Evolutionary conservation across 2,329 filamentous ascomycete genomes (phyloP).

Genomic region (Pseudogymnoascus sp.): DNA sequence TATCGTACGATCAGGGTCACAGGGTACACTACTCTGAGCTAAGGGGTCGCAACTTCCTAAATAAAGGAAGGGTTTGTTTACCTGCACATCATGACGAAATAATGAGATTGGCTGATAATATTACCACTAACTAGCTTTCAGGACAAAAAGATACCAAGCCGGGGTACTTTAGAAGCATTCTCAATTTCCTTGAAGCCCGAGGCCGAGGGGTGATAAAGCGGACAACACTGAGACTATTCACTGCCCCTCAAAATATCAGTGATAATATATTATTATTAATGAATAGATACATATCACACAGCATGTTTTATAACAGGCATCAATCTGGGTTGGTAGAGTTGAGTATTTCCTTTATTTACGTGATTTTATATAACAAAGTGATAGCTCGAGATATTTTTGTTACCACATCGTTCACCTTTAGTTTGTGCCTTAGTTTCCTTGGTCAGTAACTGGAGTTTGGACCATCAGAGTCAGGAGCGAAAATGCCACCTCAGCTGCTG

Average conservation of each 20-base stretch:
- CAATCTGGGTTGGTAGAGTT: not conserved
- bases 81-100: not conserved
- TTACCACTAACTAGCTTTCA: not conserved
- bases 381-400: not conserved
- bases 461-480: slow-evolving; percentile 40
- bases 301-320: not conserved
- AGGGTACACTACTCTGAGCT: not conserved
- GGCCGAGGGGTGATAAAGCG: not conserved
- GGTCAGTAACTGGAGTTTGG: slow-evolving; percentile 23
- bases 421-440: not conserved
- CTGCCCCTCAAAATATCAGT: not conserved
- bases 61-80: slow-evolving; percentile 1
- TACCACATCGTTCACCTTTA: not conserved
- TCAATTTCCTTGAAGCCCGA: not conserved
- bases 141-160: too few relatives aligned
- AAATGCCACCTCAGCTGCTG: slow-evolving; percentile 41
- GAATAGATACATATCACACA: not conserved
- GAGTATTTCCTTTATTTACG: not conserved
- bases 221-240: not conserved
- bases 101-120: not conserved
- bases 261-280: not conserved
- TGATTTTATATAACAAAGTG: not conserved
- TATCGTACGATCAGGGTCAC: not conserved
- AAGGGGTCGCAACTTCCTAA: slow-evolving; percentile 1
- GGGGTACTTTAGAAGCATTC: not conserved